Conservation (phyloP, 208 protist genomes). For the Acanthamoeba rhysodes region DNA sequence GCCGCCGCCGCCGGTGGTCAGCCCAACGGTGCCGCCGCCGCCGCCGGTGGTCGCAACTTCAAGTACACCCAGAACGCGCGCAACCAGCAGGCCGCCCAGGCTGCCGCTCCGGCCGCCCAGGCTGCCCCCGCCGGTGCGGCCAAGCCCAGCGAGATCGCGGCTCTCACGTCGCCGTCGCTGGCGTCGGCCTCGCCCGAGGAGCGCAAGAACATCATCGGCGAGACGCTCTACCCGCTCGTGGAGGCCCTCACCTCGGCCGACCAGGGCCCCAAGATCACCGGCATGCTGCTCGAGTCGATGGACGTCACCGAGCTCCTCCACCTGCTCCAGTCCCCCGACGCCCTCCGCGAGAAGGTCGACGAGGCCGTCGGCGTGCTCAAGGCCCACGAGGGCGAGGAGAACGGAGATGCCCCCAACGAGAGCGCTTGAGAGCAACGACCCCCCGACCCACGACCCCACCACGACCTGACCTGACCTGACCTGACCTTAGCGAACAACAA, state of each 20-base stretch:
- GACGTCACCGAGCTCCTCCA: constrained; percentile 91
- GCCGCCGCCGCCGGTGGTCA: background rate
- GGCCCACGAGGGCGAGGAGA: constrained; percentile 50
- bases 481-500: background rate
- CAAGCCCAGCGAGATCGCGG: constrained; percentile 34
- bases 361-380: constrained; percentile 97
- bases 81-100: constrained; percentile 59
- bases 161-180: constrained; percentile 44
- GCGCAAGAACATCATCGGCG: constrained; percentile 81
- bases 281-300: constrained; percentile 99
- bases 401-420: constrained; percentile 55
- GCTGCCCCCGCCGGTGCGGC: background rate
- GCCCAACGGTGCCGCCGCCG: constrained; percentile 23
- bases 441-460: background rate
- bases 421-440: constrained; percentile 12
- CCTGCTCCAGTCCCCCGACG: constrained; percentile 95
- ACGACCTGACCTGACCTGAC: background rate
- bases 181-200: constrained; percentile 71
- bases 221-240: constrained; percentile 82
- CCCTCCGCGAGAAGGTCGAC: constrained; percentile 96
- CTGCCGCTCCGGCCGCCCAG: background rate
- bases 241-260: constrained; percentile 87
- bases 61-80: constrained; percentile 72
- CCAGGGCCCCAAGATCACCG: constrained; percentile 98
- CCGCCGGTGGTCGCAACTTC: constrained; percentile 31